A percentile compares a stretch with the other conserved stretches of the same genome.
These are phyloP conservation scores for Eudorina sp. DNA, from an alignment of 139 green algal genomes.

Conservation along the genomic window DNA sequence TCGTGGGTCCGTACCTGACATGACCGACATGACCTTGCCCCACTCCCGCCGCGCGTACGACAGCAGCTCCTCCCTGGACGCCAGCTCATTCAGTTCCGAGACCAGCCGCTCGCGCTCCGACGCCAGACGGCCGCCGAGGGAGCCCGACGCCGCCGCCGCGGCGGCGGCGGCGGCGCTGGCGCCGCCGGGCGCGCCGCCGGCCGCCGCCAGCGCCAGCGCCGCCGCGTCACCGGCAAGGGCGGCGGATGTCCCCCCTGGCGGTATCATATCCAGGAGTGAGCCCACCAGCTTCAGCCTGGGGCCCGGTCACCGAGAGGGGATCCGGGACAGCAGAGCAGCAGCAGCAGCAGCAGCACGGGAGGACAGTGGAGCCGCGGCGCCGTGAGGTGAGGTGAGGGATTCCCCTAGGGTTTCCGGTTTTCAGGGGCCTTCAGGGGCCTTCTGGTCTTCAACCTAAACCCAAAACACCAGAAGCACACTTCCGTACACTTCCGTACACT, in stretches of 20 bases:
- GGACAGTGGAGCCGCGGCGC: no score
- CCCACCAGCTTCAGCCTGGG: constrained; percentile 45
- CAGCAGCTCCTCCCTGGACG: constrained; percentile 17
- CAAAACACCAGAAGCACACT: no score
- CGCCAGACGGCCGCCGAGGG: not conserved
- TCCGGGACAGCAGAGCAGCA: no score
- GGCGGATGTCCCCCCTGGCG: not conserved
- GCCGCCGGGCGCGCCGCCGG: not conserved
- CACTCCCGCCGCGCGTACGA: constrained; percentile 26
- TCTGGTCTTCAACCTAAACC: no score
- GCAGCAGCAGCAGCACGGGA: no score
- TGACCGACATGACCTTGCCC: constrained; percentile 8
- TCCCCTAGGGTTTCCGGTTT: no score
- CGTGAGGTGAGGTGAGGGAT: no score
- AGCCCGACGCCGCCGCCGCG: not conserved
- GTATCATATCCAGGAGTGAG: constrained; percentile 41
- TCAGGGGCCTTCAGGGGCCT: no score
- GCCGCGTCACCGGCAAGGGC: no score
- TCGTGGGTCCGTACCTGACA: constrained; percentile 36
- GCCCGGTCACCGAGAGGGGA: not conserved
- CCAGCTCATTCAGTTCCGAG: not conserved
- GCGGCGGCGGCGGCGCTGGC: no score
- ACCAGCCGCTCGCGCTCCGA: constrained; percentile 13
- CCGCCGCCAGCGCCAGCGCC: not conserved
- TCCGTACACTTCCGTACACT: no score